Base-by-base conservation (phyloP, 177 flowering plant genomes). In the Vitis hybrid region DNA sequence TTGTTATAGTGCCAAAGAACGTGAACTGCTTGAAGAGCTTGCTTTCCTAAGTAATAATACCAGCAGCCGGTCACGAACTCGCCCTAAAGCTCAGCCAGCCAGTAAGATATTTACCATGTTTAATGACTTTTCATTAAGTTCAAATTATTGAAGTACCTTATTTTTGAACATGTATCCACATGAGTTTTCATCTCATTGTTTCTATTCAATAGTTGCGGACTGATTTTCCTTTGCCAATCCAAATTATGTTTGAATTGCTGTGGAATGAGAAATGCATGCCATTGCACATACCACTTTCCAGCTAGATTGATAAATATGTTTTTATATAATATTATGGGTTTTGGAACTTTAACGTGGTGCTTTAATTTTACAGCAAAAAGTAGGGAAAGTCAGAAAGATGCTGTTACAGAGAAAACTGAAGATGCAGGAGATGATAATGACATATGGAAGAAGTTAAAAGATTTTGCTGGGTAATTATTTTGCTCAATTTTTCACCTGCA, bases 11-110 rank as follows among this genome's bases (percentile, higher is more conserved):
- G 64, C 78, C 41, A 84, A 81, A 66, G 99, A 95, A 75, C 91
- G 96, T 53, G 94, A 91, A 69, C 85, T 93, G 81, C 98, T 95
- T 59, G 98, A 90, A 81, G 93, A 93, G 75, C 91, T 95, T 73
- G 84, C 89, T 71, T 61, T 70, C 24, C 78, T 92, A 63, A 81
- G 65, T 65, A 84, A 61, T 21, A 74, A 74, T 13, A 65, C 85
- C 2, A 69, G 77, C 66, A 85, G 70, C 73, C 85, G 87, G 55
- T 49, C 83, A 71, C 82, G 84, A 73, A 72, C 79, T 79, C 94
- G 93, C 41, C 78, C 87, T 46, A 82, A 77, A 72, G 65, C 83
- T 51, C 84, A 82, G 74, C 80, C 83, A 71, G 72, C 86, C 55
- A 30, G 97, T 91, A 80, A 84, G 91, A 41, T 27, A 49, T 48